These are phyloP conservation scores for Mycena pura DNA, from an alignment of 768 basidiomycete genomes.

Conservation along the genomic window DNA sequence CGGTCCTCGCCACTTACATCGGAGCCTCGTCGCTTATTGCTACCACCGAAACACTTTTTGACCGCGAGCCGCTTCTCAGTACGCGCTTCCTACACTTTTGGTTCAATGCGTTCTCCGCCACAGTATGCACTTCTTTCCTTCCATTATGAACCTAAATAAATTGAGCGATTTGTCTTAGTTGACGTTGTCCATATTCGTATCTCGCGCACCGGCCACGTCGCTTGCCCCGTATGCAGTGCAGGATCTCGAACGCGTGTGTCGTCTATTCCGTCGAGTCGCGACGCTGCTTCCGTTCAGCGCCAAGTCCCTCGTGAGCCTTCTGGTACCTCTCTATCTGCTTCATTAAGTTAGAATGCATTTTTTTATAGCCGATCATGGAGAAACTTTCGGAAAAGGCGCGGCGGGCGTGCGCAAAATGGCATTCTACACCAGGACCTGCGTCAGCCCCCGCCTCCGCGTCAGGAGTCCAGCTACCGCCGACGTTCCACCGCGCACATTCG, in stretches of 20 bases:
- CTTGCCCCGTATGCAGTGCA: constrained; percentile 65
- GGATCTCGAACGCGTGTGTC: constrained; percentile 64
- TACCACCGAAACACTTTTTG: constrained; percentile 60
- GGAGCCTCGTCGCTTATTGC: constrained; percentile 64
- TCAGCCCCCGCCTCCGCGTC: constrained; percentile 22
- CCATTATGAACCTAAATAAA: background rate
- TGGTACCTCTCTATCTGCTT: constrained; percentile 1
- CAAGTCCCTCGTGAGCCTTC: constrained; percentile 59
- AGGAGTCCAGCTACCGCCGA: constrained; percentile 36
- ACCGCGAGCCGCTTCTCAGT: constrained; percentile 64
- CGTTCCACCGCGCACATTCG: constrained; percentile 45
- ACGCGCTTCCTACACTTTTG: constrained; percentile 75
- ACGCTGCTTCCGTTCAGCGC: constrained; percentile 65
- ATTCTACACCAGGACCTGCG: constrained; percentile 22
- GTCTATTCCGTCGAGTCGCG: constrained; percentile 63
- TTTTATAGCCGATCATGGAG: constrained; percentile 58
- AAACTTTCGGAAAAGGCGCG: constrained; percentile 61
- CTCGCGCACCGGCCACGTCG: constrained; percentile 64
- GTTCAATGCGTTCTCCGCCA: constrained; percentile 77
- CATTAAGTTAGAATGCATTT: background rate
- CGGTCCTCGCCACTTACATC: constrained; percentile 72
- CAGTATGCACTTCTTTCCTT: constrained; percentile 49
- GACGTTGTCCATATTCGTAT: constrained; percentile 68
- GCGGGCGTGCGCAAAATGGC: constrained; percentile 48
- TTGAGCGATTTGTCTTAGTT: constrained; percentile 45